phyloP scores from a whole-genome alignment of 257 asterid species.

The Rubia yunnanensis region DNA sequence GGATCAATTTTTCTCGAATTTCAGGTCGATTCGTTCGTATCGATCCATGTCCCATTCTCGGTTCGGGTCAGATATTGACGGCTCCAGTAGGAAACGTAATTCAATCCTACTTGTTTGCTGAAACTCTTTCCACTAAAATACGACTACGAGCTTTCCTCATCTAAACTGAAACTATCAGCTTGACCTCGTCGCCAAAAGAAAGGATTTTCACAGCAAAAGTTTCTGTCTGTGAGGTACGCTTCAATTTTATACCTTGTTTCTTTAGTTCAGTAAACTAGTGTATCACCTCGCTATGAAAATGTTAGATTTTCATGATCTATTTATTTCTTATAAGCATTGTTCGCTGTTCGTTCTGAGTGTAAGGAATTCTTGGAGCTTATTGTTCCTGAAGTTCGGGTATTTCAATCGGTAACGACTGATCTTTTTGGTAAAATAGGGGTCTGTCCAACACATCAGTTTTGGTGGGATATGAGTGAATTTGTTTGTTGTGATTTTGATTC shows the following conservation, averaged over 20 bases:
- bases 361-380: neutral
- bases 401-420: neutral
- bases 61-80: too few relatives aligned
- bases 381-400: neutral
- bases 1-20: too few relatives aligned
- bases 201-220: neutral
- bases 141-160: too few relatives aligned
- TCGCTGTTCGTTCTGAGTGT: neutral
- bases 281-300: too few relatives aligned
- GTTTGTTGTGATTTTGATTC: neutral
- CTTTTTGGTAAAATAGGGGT: neutral
- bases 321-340: too few relatives aligned
- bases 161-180: neutral
- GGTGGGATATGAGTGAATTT: neutral
- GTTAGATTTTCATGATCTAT: too few relatives aligned
- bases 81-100: too few relatives aligned
- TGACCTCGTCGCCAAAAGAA: neutral
- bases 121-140: too few relatives aligned
- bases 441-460: neutral
- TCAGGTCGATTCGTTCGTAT: too few relatives aligned
- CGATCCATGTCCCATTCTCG: too few relatives aligned
- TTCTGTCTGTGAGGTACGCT: neutral
- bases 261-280: neutral
- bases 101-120: too few relatives aligned
- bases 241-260: neutral